Base-by-base conservation (phyloP, 2,329 filamentous ascomycete species). In the Pestalotiopsis sp. region DNA sequence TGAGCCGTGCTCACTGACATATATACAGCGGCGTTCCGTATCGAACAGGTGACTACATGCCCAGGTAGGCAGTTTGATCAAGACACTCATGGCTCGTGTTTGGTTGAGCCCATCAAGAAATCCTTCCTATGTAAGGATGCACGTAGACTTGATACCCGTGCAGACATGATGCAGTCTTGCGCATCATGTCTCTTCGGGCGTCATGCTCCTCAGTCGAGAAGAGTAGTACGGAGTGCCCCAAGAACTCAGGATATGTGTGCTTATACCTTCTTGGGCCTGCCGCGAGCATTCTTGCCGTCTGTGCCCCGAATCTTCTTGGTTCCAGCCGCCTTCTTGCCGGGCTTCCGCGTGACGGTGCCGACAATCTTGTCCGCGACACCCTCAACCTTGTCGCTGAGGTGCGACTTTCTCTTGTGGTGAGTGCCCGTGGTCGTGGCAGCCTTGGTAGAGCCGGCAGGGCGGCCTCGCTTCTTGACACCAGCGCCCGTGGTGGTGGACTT, bases 321-420 rank as follows among this genome's bases (percentile, higher is more conserved):
- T 14, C 74, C 74, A 13, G 74, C 74, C 27, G 74, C 74, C 66
- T 76, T 76, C 72, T 75, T 76, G 31, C 74, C 74, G 2, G 74
- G 74, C 36, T 71, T 65, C 25, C 71, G 69, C 45, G 74, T 75
- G 20, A 73, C 45, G 59, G 69, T 73, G 25, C 74, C 74, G n/a
- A 74, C 71, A 2, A 71, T 65, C 69, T 76, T 76, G 69, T 75
- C 71, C 57, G 69, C 72, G 55, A 70, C 74, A 41, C 74, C 74
- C 63, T 68, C 70, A 66, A 75, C 67, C 72, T 76, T 76, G 69
- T 76, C 74, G 63, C 67, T 70, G 11, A 75, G 69, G 64, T 73
- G 72, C 13, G 73, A 71, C 72, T 76, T 75, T 49, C 74, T 74
- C 71, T 76, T 75, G 69, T 76, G 74, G 67, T 76, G 74, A 39